Evolutionary conservation across 2,329 filamentous ascomycete genomes (phyloP).

Genomic region (Colletotrichum chlorophyti): DNA sequence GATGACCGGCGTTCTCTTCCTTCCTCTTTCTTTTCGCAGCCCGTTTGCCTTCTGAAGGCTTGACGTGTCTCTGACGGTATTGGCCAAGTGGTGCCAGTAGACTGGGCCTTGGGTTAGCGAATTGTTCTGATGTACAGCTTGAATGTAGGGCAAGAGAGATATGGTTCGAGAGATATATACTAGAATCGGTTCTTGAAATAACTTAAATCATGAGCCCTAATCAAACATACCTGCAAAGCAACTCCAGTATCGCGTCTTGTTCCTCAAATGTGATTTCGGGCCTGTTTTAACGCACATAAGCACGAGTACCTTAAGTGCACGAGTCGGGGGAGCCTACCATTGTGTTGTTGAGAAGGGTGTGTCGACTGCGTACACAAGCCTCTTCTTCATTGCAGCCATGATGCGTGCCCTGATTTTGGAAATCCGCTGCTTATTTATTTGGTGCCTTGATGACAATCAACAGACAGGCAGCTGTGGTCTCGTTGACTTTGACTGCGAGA

Average conservation of each 20-base stretch:
- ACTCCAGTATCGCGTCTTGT: slow-evolving; percentile 69
- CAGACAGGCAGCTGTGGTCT: too few relatives aligned
- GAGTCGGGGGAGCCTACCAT: slow-evolving; percentile 54
- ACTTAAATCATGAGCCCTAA: neutral
- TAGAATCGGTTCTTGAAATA: too few relatives aligned
- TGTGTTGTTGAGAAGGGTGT: slow-evolving; percentile 66
- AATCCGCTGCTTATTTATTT: too few relatives aligned
- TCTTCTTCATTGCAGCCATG: slow-evolving; percentile 47
- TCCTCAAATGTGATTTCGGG: slow-evolving; percentile 63
- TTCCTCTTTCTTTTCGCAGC: slow-evolving; percentile 59
- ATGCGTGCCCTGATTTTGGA: too few relatives aligned
- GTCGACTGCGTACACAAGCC: slow-evolving; percentile 68
- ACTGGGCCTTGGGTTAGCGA: slow-evolving; percentile 44
- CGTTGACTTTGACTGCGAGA: too few relatives aligned
- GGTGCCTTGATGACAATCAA: too few relatives aligned
- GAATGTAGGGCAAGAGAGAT: neutral
- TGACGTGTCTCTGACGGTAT: slow-evolving; percentile 60
- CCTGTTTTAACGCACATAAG: slow-evolving; percentile 55
- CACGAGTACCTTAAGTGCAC: neutral
- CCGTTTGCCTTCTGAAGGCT: slow-evolving; percentile 67
- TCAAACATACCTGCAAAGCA: slow-evolving; percentile 66
- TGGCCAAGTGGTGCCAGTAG: slow-evolving; percentile 69
- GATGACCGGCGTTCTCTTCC: slow-evolving; percentile 35
- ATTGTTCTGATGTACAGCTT: neutral
- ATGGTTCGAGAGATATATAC: neutral